Evolutionary conservation across 148 eudicot genomes (phyloP), one percentile per base, ranked within the genome.

Genomic region (Cornus kousa): DNA sequence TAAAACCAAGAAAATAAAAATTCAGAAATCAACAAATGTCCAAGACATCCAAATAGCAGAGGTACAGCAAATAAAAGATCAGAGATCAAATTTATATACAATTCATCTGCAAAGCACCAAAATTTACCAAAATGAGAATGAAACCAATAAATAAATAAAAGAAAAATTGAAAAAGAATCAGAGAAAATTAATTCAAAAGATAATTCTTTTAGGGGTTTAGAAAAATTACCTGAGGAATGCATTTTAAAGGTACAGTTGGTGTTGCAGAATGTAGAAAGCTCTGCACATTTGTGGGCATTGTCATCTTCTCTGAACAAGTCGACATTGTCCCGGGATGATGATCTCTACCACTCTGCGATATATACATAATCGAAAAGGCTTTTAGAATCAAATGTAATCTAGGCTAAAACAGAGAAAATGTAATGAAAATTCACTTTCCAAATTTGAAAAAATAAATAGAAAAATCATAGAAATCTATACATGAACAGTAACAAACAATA

Each of bases 231-330:
- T 67, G 32, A 0, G 80, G 69, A 19, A 76, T 66, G n/a, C 37
- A 7, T 48, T 39, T 81, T 32, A 77, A 40, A 65, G 73, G 77
- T 1, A 81, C 80, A 48, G 8, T 19, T 5, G 84, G 84, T 6
- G 84, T 81, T 16, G 72, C 73, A 20, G 77, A n/a, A 19, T 67
- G 59, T 66, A 81, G 80, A 73, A 81, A 72, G 23, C 77, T 33
- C 46, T 72, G 43, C 8, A 81, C 55, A 66, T 81, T 81, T 50
- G 84, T 72, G 9, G 19, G 37, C 35, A 71, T 14, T 0, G 71
- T 13, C 13, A 68, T 14, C 10, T 32, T 17, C 16, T 14, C 19
- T 11, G 37, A 35, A 35, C 37, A 35, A 35, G 5, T 4, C 37
- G 37, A 35, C 37, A 35, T 35, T 2, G 3, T 35, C 5, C 37